Base-by-base conservation (phyloP, 1,284 basidiomycete species). In the Leucoagaricus sp. region DNA sequence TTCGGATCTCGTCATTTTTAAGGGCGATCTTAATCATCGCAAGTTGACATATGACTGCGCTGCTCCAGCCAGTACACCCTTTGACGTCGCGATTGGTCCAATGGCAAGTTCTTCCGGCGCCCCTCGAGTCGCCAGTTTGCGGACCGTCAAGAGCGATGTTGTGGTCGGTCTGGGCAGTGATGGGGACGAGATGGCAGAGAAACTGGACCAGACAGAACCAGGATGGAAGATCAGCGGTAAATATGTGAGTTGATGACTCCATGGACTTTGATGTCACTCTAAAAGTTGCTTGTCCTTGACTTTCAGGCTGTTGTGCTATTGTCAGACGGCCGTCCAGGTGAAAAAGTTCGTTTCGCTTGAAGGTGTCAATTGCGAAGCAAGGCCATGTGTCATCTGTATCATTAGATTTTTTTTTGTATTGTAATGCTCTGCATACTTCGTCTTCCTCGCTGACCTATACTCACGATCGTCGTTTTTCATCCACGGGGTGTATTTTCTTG, bases 191-290 rank as follows among this genome's bases (percentile, higher is more conserved):
- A 79, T 89, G 31, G 93, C 93, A 1, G 87, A 93, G 69, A 83
- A 82, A 62, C 79, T 98, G 38, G 94, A 98, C 72, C 80, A 90
- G 65, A 83, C 86, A 47, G 94, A 98, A 70, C 87, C 91, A 23
- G 96, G 96, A 48, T 98, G 96, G 96, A 96, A 95, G 78, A 98
- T 98, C 69, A 93, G 91, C 50, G 94, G 94, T 51, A 94, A 95
- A 90, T 96, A 95, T 68, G 91, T 93, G 69, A 74, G 87, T 81
- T 3, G 3, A 13, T 57, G 17, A 12, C 19, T 48, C 78, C 8
- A 19, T 3, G 8, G 25, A 3, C 33, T 49, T 26, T 34, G 13
- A 17, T 38, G 12, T 38, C 9, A 17, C 17, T 45, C 10, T 21
- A 28, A 17, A 33, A 49, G 21, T 10, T 47, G 44, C 36, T 49